Evolutionary conservation across 2,329 filamentous ascomycete genomes (phyloP).

Genomic region (Calonectria leucothoes): DNA sequence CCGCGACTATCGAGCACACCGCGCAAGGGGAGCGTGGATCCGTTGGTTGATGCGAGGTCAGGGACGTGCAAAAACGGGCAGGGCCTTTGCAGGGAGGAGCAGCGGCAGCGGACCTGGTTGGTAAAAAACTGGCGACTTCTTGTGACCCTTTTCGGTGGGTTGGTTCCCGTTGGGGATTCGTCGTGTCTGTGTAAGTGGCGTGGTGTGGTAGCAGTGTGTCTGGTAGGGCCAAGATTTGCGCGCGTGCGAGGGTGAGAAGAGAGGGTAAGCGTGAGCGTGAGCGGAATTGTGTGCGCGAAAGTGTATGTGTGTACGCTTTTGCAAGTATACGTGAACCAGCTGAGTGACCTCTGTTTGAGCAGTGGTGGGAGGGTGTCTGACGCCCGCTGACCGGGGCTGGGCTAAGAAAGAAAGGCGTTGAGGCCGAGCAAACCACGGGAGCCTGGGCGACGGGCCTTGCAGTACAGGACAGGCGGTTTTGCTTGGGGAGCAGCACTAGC

Average conservation of each 20-base stretch:
- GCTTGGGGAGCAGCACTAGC: constrained; percentile 9
- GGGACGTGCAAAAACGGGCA: constrained; percentile 22
- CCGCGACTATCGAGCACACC: constrained; percentile 31
- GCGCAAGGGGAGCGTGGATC: constrained; percentile 11
- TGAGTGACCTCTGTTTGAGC: constrained; percentile 11
- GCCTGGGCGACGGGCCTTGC: constrained; percentile 9
- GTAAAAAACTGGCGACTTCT: constrained; percentile 30
- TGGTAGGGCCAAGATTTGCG: constrained; percentile 27
- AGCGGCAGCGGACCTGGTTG: constrained; percentile 22
- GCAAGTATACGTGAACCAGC: constrained; percentile 2
- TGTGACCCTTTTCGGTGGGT: constrained; percentile 30
- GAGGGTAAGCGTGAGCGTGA: constrained; percentile 18
- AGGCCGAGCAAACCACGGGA: constrained; percentile 12
- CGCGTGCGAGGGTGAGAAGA: constrained; percentile 26
- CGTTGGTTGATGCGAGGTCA: constrained; percentile 27
- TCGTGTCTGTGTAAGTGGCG: constrained; percentile 25
- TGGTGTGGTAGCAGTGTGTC: constrained; percentile 32
- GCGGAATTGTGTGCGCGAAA: constrained; percentile 1
- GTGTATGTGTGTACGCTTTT: background rate
- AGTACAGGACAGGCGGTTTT: constrained; percentile 11
- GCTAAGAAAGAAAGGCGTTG: constrained; percentile 4
- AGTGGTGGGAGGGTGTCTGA: constrained; percentile 18
- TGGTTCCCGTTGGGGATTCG: constrained; percentile 26
- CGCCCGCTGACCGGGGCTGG: constrained; percentile 17
- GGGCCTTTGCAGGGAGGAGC: constrained; percentile 22